Evolutionary conservation across 495 filamentous ascomycete species (phyloP).

Genomic region (Filosporella fistucella): DNA sequence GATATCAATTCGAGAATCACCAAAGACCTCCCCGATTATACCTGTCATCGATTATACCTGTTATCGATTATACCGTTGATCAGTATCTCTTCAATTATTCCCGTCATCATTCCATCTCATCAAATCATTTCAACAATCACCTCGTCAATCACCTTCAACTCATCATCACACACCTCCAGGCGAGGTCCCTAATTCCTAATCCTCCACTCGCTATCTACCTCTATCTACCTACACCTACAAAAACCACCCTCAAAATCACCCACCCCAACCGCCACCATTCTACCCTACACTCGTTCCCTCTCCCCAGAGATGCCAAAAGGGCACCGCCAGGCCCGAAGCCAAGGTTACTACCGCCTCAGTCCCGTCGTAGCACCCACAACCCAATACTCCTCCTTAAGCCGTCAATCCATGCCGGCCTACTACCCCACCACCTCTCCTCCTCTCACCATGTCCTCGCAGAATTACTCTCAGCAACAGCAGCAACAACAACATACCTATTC

Average conservation of each 20-base stretch:
- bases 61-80: background rate
- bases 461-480: conserved; percentile 6
- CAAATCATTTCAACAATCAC: too few relatives aligned
- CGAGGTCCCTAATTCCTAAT: conserved; percentile 19
- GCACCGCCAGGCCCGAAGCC: conserved; percentile 14
- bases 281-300: background rate
- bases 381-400: conserved; percentile 18
- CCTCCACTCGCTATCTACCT: background rate
- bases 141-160: too few relatives aligned
- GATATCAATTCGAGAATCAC: too few relatives aligned
- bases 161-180: conserved; percentile 20
- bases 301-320: conserved; percentile 22
- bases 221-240: too few relatives aligned
- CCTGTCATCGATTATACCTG: background rate
- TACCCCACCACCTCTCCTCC: conserved; percentile 3
- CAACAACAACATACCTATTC: conserved; percentile 2
- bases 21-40: background rate
- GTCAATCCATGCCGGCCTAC: background rate
- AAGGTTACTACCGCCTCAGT: conserved; percentile 16
- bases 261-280: background rate
- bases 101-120: too few relatives aligned
- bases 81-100: too few relatives aligned
- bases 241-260: too few relatives aligned
- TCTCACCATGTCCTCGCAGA: conserved; percentile 14
- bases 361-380: conserved; percentile 10